A percentile compares a stretch with the other conserved stretches of the same genome.
These are phyloP conservation scores for Tricholoma sp. DNA, from an alignment of 768 basidiomycete species.

Conservation along the genomic window DNA sequence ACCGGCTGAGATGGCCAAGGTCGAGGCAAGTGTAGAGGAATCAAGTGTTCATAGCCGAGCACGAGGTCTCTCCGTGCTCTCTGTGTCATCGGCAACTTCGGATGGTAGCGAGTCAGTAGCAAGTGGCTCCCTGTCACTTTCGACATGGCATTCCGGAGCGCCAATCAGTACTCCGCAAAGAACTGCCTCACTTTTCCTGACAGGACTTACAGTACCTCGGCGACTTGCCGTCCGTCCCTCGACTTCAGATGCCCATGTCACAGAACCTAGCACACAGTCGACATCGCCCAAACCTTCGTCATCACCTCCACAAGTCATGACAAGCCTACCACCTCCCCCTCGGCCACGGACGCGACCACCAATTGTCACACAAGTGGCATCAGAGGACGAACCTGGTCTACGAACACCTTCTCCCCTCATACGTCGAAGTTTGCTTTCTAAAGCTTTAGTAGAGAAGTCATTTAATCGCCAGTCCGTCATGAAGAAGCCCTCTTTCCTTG, in stretches of 20 bases:
- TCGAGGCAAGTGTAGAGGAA: constrained; percentile 48
- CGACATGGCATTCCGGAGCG: constrained; percentile 14
- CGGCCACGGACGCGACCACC: constrained; percentile 30
- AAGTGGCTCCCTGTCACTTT: constrained; percentile 22
- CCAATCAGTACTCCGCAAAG: constrained; percentile 11
- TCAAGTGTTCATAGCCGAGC: constrained; percentile 20
- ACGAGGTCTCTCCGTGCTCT: constrained; percentile 34
- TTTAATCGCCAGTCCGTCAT: constrained; percentile 49
- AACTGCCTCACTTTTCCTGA: constrained; percentile 14
- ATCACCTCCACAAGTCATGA: constrained; percentile 23
- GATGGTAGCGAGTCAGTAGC: constrained; percentile 22
- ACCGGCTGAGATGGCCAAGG: constrained; percentile 55
- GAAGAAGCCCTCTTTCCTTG: constrained; percentile 68
- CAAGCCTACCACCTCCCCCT: constrained; percentile 53
- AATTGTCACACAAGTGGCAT: constrained; percentile 15
- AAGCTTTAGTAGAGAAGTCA: constrained; percentile 31
- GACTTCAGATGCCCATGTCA: constrained; percentile 27
- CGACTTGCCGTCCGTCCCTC: constrained; percentile 25
- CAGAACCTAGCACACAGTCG: constrained; percentile 15
- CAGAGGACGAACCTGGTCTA: constrained; percentile 2
- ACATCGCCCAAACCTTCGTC: constrained; percentile 8
- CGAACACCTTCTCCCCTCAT: constrained; percentile 31
- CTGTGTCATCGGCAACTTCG: constrained; percentile 33
- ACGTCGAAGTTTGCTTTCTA: constrained; percentile 24
- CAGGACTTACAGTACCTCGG: constrained; percentile 13